Percentiles rank a stretch among this genome's conserved stretches.
phyloP scores from a whole-genome alignment of 768 basidiomycete species.

The Xerocomellus chrysenteron region DNA sequence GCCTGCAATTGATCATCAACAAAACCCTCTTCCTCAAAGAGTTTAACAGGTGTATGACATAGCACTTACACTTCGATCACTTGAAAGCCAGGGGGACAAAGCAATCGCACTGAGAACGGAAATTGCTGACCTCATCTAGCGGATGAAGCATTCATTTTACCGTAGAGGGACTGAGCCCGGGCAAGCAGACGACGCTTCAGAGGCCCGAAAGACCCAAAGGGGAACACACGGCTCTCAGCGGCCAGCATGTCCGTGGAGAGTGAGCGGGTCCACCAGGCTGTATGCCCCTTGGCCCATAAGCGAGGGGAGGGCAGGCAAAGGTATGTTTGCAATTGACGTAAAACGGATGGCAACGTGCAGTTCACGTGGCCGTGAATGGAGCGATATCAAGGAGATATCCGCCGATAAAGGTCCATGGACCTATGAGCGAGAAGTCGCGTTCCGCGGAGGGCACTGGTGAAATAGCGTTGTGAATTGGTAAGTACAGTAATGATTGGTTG shows the following conservation, averaged over 20 bases:
- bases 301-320: constrained; percentile 30
- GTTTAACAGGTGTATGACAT: constrained; percentile 27
- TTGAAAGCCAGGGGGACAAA: constrained; percentile 6
- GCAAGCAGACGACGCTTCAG: constrained; percentile 9
- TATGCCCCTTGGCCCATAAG: constrained; percentile 30
- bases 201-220: constrained; percentile 13
- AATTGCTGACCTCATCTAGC: constrained; percentile 24
- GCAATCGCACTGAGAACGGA: constrained; percentile 17
- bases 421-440: background rate
- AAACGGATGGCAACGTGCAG: constrained; percentile 21
- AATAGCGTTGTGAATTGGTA: background rate
- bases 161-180: constrained; percentile 4
- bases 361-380: constrained; percentile 16
- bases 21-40: constrained; percentile 31
- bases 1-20: constrained; percentile 28
- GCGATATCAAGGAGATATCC: constrained; percentile 28
- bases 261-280: constrained; percentile 11
- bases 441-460: background rate
- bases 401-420: constrained; percentile 30
- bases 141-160: constrained; percentile 21
- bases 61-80: constrained; percentile 13
- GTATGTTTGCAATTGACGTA: constrained; percentile 31
- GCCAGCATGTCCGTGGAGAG: constrained; percentile 32
- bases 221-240: constrained; percentile 16
- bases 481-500: background rate